Percentiles rank a stretch among this genome's conserved stretches.
These are phyloP conservation scores for Pogostemon cablin DNA, from an alignment of 257 asterid genomes.

Conservation along the genomic window DNA sequence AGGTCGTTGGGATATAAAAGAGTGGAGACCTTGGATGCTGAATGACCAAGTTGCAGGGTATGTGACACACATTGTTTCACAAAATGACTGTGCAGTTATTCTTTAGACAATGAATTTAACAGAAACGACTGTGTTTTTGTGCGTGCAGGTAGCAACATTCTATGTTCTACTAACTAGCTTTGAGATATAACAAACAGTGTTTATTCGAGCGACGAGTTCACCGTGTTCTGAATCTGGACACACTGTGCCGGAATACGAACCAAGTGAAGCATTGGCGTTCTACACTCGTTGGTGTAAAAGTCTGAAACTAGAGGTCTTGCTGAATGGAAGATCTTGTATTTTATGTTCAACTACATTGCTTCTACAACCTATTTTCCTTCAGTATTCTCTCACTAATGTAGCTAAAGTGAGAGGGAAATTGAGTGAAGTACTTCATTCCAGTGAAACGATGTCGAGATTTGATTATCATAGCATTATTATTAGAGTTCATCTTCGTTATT, in stretches of 20 bases:
- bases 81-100: background rate
- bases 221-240: slow-evolving; percentile 53
- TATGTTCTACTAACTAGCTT: background rate
- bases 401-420: no score
- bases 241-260: slow-evolving; percentile 88
- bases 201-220: background rate
- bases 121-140: slow-evolving; percentile 10
- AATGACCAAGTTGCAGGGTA: slow-evolving; percentile 80
- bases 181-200: background rate
- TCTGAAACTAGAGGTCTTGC: slow-evolving; percentile 36
- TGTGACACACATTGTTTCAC: slow-evolving; percentile 9
- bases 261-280: slow-evolving; percentile 68
- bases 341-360: background rate
- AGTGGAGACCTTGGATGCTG: slow-evolving; percentile 84
- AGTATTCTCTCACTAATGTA: no score
- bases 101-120: no score
- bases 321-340: background rate
- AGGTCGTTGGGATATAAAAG: slow-evolving; percentile 74
- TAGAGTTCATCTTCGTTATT: no score
- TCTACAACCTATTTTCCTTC: no score
- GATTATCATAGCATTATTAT: no score
- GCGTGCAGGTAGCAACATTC: slow-evolving; percentile 43
- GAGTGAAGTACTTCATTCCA: no score
- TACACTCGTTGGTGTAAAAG: slow-evolving; percentile 62
- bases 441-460: no score